phyloP scores from a whole-genome alignment of 768 basidiomycete genomes.

The Serendipita indica region DNA sequence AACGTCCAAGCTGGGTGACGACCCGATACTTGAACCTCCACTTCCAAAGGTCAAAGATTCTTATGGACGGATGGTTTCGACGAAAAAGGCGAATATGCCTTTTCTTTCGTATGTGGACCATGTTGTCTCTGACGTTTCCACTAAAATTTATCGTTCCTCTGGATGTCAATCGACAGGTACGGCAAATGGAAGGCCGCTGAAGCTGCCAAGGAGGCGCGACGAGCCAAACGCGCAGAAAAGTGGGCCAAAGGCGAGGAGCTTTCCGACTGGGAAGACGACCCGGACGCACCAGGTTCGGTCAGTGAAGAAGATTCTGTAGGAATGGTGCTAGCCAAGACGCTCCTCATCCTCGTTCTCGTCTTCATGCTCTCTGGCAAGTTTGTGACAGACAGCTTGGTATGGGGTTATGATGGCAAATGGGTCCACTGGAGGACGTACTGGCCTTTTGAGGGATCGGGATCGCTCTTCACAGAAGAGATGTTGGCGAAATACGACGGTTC shows the following conservation, averaged over 20 bases:
- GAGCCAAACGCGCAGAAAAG: conserved; percentile 58
- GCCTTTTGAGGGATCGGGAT: conserved; percentile 45
- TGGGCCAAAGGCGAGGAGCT: conserved; percentile 56
- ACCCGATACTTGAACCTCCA: neutral
- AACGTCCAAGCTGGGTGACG: conserved; percentile 2
- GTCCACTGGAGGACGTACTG: conserved; percentile 42
- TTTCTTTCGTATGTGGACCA: conserved; percentile 53
- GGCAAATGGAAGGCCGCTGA: conserved; percentile 31
- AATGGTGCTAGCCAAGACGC: conserved; percentile 51
- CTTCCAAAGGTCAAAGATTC: conserved; percentile 26
- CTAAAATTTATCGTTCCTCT: conserved; percentile 36
- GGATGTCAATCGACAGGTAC: conserved; percentile 13
- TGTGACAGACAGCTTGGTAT: conserved; percentile 71
- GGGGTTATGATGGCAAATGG: conserved; percentile 67
- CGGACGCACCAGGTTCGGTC: conserved; percentile 51
- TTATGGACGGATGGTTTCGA: conserved; percentile 55
- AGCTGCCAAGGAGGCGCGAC: conserved; percentile 43
- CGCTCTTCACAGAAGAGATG: conserved; percentile 57
- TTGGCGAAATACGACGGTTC: conserved; percentile 59
- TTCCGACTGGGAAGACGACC: conserved; percentile 54
- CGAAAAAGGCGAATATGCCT: conserved; percentile 72
- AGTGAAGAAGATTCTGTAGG: conserved; percentile 53
- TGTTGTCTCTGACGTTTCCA: conserved; percentile 33
- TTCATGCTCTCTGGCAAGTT: conserved; percentile 59
- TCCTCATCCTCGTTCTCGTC: conserved; percentile 40